Evolutionary conservation across 2,329 filamentous ascomycete genomes (phyloP), one percentile per base, ranked within the genome.

Genomic region (Ramularia collo-cygni): DNA sequence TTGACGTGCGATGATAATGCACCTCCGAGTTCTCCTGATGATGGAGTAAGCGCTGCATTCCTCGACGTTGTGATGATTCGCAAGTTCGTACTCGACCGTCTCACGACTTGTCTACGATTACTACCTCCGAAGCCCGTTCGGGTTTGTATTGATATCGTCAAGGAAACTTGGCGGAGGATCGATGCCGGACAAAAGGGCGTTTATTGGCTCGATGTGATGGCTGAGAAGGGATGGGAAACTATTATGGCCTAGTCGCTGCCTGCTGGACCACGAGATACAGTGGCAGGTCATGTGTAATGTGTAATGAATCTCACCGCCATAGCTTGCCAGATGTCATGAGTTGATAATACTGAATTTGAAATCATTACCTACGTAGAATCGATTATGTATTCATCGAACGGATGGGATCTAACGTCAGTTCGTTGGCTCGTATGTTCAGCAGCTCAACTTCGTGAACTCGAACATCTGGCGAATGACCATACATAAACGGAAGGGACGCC

Each of bases 151-250:
- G 59, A 67, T 32, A 58, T 76, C 9, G 67, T 76, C 14, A 63
- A 65, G 42, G 71, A 75, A 55, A 71, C 72, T 0, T 76, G 73
- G 74, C 56, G 59, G 33, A 59, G 68, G 37, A 66, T 72, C 51
- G 74, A 77, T 47, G 61, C 62, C 6, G 71, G 70, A 28, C 43
- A 49, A 1, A 60, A 65, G 10, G 63, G 69, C 30, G 62, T 67
- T 3, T 76, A 74, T 52, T 77, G 73, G 74, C 66, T 76, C 46
- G 73, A 77, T 55, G 66, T 77, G 4, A 74, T 76, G 71, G 70
- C 73, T 47, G 69, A 75, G 54, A 74, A 72, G 42, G 70, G 71
- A 7, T 76, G 72, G 71, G 69, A 76, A 53, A 76, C 72, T 7
- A 67, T 75, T 17, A 72, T 75, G 66, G 72, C 67, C 16, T 70